A percentile compares a stretch with the other conserved stretches of the same genome.
These are phyloP conservation scores for Alternaria panax DNA, from an alignment of 2,329 filamentous ascomycete species.

Conservation along the genomic window DNA sequence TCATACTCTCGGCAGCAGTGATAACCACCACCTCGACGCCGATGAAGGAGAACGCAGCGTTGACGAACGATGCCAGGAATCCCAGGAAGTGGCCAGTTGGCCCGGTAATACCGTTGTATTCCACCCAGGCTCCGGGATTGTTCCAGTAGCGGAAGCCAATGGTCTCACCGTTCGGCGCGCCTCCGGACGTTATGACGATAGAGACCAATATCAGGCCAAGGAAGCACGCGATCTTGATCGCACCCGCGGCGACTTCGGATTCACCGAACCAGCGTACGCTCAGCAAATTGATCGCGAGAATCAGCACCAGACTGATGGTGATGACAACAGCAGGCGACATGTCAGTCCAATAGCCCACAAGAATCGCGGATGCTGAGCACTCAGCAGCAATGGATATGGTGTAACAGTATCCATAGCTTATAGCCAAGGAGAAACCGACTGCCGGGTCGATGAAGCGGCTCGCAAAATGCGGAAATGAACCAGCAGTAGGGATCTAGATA, in stretches of 20 bases:
- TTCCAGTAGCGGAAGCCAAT: slow-evolving; percentile 74
- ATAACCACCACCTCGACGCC: slow-evolving; percentile 65
- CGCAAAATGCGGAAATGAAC: slow-evolving; percentile 68
- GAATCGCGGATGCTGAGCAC: slow-evolving; percentile 52
- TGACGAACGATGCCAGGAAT: slow-evolving; percentile 61
- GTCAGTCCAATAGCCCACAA: slow-evolving; percentile 47
- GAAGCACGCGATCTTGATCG: slow-evolving; percentile 53
- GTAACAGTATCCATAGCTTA: slow-evolving; percentile 58
- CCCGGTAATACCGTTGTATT: slow-evolving; percentile 66
- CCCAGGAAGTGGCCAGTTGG: slow-evolving; percentile 60
- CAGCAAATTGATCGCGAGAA: slow-evolving; percentile 59
- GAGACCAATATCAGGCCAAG: slow-evolving; percentile 32
- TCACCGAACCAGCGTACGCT: slow-evolving; percentile 62
- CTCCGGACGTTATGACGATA: slow-evolving; percentile 34
- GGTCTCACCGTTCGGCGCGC: slow-evolving; percentile 64
- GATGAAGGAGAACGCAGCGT: slow-evolving; percentile 52
- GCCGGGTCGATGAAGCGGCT: slow-evolving; percentile 69
- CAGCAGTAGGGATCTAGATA: slow-evolving; percentile 46
- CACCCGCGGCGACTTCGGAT: slow-evolving; percentile 54
- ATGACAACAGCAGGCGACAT: slow-evolving; percentile 65
- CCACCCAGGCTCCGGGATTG: slow-evolving; percentile 70
- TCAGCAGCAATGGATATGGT: slow-evolving; percentile 58
- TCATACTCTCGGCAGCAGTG: slow-evolving; percentile 70
- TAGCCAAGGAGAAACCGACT: slow-evolving; percentile 61
- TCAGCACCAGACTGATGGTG: slow-evolving; percentile 61